Conservation (phyloP, 371 early-diverging fungal species). For the Dichotomocladium elegans region DNA sequence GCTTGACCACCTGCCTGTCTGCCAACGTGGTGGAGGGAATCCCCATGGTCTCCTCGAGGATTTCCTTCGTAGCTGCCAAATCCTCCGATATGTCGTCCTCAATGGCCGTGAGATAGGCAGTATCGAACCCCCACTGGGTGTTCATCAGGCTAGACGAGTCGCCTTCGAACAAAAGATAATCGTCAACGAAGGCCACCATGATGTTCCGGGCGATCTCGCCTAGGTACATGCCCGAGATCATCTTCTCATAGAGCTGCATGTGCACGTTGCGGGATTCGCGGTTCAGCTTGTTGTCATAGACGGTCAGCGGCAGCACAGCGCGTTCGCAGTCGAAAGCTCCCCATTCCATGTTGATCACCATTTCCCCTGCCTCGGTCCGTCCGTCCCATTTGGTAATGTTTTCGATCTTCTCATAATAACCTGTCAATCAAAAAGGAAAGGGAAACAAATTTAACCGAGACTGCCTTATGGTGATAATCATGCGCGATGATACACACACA, state of each 20-base stretch:
- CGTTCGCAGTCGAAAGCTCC: constrained; percentile 70
- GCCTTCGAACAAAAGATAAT: constrained; percentile 47
- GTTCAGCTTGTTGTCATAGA: constrained; percentile 66
- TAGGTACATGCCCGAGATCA: constrained; percentile 81
- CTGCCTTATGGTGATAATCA: too few relatives aligned
- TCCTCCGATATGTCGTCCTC: constrained; percentile 72
- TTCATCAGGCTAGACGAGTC: constrained; percentile 63
- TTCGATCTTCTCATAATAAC: constrained; percentile 74
- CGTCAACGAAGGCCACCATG: constrained; percentile 62
- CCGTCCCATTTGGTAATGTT: constrained; percentile 67
- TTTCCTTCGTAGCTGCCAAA: constrained; percentile 60
- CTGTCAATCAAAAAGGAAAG: not conserved
- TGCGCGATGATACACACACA: too few relatives aligned
- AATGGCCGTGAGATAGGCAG: constrained; percentile 88
- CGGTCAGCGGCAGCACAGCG: constrained; percentile 60
- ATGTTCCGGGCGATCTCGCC: constrained; percentile 76
- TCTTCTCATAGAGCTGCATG: constrained; percentile 72
- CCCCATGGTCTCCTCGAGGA: constrained; percentile 72
- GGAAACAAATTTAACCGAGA: too few relatives aligned
- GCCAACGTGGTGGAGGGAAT: constrained; percentile 64
- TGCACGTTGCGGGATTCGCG: constrained; percentile 57
- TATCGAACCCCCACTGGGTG: constrained; percentile 80
- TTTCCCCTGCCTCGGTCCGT: constrained; percentile 24
- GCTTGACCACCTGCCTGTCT: constrained; percentile 81
- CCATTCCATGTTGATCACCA: constrained; percentile 69